A percentile compares a stretch with the other conserved stretches of the same genome.
Evolutionary conservation across 2,329 filamentous ascomycete genomes (phyloP).

Genomic region (Paecilomyces niveus): DNA sequence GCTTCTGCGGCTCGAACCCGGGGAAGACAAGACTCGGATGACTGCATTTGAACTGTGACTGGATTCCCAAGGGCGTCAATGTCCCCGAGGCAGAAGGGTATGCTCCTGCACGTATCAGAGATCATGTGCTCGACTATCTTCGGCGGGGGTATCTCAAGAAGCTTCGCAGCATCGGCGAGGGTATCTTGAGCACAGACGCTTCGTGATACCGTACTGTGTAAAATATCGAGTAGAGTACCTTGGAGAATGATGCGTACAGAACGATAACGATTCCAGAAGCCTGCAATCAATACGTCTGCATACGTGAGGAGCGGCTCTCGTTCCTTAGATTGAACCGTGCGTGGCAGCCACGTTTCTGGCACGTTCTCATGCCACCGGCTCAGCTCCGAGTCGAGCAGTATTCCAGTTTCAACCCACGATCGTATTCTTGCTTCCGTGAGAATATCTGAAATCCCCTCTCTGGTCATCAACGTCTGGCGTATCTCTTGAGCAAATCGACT

Average conservation of each 20-base stretch:
- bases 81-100: constrained; percentile 26
- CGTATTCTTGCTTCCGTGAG: constrained; percentile 9
- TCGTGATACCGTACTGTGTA: constrained; percentile 10
- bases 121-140: constrained; percentile 25
- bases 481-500: constrained; percentile 20
- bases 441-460: background rate
- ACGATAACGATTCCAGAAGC: constrained; percentile 31
- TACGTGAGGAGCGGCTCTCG: constrained; percentile 27
- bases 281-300: constrained; percentile 17
- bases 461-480: background rate
- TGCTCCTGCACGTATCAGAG: constrained; percentile 25
- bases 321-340: constrained; percentile 20
- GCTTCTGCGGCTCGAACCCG: constrained; percentile 23
- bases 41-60: background rate
- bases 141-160: constrained; percentile 4
- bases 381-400: constrained; percentile 20
- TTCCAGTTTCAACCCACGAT: constrained; percentile 16
- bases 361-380: constrained; percentile 23
- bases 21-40: background rate
- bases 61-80: constrained; percentile 24
- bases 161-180: constrained; percentile 1
- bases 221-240: constrained; percentile 19
- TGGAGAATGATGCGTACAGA: constrained; percentile 27
- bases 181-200: constrained; percentile 6
- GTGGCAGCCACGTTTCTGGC: constrained; percentile 26